These are phyloP conservation scores for Metroxylon sagu DNA, from an alignment of 176 grass and related monocot species.

Conservation along the genomic window DNA sequence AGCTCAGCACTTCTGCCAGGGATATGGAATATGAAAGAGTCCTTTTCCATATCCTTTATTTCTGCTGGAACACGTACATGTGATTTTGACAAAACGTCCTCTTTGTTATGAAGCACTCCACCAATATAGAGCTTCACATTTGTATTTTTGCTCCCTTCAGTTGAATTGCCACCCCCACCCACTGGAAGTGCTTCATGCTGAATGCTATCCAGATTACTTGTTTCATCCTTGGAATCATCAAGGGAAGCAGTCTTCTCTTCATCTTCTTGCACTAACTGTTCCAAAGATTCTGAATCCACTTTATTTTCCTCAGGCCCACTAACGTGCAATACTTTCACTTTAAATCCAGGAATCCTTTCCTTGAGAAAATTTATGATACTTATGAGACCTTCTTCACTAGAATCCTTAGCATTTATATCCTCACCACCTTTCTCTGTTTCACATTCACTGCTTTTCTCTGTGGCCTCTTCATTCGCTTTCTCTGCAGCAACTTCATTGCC, in stretches of 20 bases:
- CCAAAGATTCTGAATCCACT: constrained; percentile 33
- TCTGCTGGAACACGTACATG: constrained; percentile 67
- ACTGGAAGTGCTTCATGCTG: constrained; percentile 45
- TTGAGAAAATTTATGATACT: constrained; percentile 71
- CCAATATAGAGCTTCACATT: constrained; percentile 75
- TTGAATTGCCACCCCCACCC: constrained; percentile 32
- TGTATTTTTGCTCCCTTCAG: constrained; percentile 49
- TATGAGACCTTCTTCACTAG: constrained; percentile 51
- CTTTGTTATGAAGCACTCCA: constrained; percentile 89
- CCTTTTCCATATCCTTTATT: constrained; percentile 63
- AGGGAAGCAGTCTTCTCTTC: constrained; percentile 37
- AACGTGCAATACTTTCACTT: constrained; percentile 56
- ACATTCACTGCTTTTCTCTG: neutral
- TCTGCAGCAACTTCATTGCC: too few species aligned
- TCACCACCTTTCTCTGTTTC: constrained; percentile 18
- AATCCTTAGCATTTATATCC: constrained; percentile 37
- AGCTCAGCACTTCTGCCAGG: constrained; percentile 47
- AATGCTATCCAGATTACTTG: constrained; percentile 25
- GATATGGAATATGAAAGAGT: constrained; percentile 71
- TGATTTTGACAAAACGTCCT: constrained; percentile 48
- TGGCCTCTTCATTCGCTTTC: too few species aligned
- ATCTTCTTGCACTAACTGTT: constrained; percentile 53
- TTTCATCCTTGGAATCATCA: constrained; percentile 38
- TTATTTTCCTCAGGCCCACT: constrained; percentile 47
- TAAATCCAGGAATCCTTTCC: constrained; percentile 70